phyloP scores from a whole-genome alignment of 2,329 filamentous ascomycete species.

The Fusarium circinatum region DNA sequence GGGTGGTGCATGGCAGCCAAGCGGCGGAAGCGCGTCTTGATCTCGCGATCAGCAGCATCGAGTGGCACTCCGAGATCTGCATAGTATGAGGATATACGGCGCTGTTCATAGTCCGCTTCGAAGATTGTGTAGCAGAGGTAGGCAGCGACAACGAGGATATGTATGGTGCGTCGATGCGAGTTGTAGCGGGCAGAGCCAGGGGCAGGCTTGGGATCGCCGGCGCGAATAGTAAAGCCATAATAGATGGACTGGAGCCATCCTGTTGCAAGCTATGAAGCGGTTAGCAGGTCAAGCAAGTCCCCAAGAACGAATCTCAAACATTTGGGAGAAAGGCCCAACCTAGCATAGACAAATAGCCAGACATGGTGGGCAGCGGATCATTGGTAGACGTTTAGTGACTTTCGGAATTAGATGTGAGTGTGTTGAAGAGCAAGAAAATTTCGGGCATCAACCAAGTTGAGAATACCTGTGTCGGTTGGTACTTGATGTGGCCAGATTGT shows the following conservation, averaged over 20 bases:
- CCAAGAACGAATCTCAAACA: conserved; percentile 49
- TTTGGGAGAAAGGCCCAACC: conserved; percentile 68
- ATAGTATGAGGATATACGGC: conserved; percentile 80
- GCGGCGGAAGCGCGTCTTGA: conserved; percentile 87
- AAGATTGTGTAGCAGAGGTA: conserved; percentile 95
- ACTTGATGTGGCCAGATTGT: conserved; percentile 38
- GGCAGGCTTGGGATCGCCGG: conserved; percentile 82
- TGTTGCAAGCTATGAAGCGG: conserved; percentile 72
- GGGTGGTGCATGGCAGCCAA: conserved; percentile 80
- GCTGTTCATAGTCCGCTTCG: conserved; percentile 87
- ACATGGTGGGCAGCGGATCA: conserved; percentile 54
- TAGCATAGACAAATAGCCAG: conserved; percentile 62
- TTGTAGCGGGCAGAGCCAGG: conserved; percentile 75
- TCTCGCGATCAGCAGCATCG: conserved; percentile 74
- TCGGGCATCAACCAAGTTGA: background rate
- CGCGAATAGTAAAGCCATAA: conserved; percentile 89
- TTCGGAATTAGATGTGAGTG: background rate
- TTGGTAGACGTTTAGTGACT: conserved; percentile 16
- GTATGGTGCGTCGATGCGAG: conserved; percentile 82
- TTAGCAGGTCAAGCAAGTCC: conserved; percentile 26
- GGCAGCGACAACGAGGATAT: conserved; percentile 80
- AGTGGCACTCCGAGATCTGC: conserved; percentile 76
- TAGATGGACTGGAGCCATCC: conserved; percentile 82
- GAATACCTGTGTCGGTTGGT: background rate
- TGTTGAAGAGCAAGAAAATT: background rate